Percentiles rank a stretch among this genome's conserved stretches.
Conservation (phyloP, 2,329 filamentous ascomycete species). For the Fusarium sp. region DNA sequence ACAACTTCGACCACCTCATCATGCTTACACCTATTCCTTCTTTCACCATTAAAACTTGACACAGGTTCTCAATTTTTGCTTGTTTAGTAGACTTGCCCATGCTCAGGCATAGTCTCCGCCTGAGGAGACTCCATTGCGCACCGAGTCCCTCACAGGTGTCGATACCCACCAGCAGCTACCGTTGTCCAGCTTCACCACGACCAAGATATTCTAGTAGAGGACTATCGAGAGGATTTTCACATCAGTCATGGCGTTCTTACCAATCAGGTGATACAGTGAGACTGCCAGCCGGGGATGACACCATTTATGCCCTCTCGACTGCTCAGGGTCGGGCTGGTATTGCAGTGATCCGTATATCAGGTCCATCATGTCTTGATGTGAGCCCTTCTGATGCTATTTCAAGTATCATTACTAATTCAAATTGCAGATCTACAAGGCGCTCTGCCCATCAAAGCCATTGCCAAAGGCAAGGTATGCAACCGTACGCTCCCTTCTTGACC, state of each 20-base stretch:
- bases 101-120: slow-evolving; percentile 45
- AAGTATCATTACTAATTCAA: slow-evolving; percentile 13
- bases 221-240: slow-evolving; percentile 23
- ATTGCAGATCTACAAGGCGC: slow-evolving; percentile 63
- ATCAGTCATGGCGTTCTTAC: slow-evolving; percentile 20
- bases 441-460: slow-evolving; percentile 64
- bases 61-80: background rate
- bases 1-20: background rate
- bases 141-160: slow-evolving; percentile 17
- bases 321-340: slow-evolving; percentile 90
- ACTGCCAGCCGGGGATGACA: slow-evolving; percentile 62
- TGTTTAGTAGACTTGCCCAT: slow-evolving; percentile 31
- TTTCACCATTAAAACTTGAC: background rate
- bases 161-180: background rate
- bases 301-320: slow-evolving; percentile 94
- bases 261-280: slow-evolving; percentile 11
- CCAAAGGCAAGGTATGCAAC: slow-evolving; percentile 73
- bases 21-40: background rate
- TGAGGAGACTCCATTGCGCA: slow-evolving; percentile 37
- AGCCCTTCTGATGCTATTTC: slow-evolving; percentile 26
- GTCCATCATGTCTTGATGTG: slow-evolving; percentile 80
- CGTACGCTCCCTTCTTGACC: slow-evolving; percentile 81
- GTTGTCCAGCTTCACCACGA: background rate
- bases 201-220: background rate
- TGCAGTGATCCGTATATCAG: slow-evolving; percentile 90